Conservation (phyloP, 352 stramenopile species). For the Phytophthora hibernalis region DNA sequence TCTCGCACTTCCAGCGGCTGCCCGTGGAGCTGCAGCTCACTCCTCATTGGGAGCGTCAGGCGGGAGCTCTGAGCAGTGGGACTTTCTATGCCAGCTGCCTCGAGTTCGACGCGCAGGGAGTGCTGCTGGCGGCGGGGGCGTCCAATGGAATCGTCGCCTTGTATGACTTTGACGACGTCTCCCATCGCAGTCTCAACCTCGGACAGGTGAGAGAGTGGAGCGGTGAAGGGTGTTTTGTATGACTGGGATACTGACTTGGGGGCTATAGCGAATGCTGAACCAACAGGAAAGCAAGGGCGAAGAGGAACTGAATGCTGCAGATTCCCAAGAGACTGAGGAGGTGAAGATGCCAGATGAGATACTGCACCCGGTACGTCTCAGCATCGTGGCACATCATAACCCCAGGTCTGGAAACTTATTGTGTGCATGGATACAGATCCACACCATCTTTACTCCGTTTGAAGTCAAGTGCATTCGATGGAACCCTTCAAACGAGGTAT, state of each 20-base stretch:
- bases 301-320: background rate
- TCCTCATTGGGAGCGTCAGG: slow-evolving; percentile 53
- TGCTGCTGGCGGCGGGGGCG: slow-evolving; percentile 65
- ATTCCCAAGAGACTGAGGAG: background rate
- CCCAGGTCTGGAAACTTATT: background rate
- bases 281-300: background rate
- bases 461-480: slow-evolving; percentile 80
- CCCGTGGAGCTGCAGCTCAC: slow-evolving; percentile 54
- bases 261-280: background rate
- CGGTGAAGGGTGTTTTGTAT: background rate
- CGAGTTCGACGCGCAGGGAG: slow-evolving; percentile 73
- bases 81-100: slow-evolving; percentile 71
- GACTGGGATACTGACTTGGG: background rate
- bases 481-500: slow-evolving; percentile 77
- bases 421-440: slow-evolving; percentile 48
- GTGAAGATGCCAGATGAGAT: slow-evolving; percentile 15
- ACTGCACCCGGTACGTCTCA: slow-evolving; percentile 46
- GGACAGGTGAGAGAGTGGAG: slow-evolving; percentile 39
- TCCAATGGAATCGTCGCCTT: slow-evolving; percentile 77
- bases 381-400: background rate
- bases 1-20: slow-evolving; percentile 55
- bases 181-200: slow-evolving; percentile 65
- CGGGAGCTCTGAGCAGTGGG: slow-evolving; percentile 28
- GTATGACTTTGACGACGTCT: slow-evolving; percentile 85
- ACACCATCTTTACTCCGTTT: slow-evolving; percentile 74